A percentile compares a stretch with the other conserved stretches of the same genome.
phyloP scores from a whole-genome alignment of 2,329 filamentous ascomycete species.

The Penicillium concentricum region DNA sequence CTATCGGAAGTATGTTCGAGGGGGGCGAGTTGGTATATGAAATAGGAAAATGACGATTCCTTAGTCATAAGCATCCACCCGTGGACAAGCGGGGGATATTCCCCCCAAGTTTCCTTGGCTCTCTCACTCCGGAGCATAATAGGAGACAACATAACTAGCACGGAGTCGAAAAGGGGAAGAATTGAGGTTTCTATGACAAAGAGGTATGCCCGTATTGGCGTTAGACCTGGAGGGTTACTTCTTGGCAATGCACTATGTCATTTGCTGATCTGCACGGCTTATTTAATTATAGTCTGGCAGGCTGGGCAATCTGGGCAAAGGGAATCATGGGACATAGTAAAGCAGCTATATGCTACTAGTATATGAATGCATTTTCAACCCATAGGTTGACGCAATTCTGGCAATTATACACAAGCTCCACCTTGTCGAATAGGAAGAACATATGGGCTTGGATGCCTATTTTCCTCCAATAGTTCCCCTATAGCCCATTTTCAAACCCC shows the following conservation, averaged over 20 bases:
- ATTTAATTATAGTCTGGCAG: background rate
- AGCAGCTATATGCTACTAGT: too few species aligned
- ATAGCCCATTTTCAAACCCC: too few species aligned
- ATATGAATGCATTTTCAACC: too few species aligned
- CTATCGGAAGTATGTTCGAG: background rate
- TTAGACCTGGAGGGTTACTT: conserved; percentile 1
- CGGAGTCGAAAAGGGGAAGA: background rate
- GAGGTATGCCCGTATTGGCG: background rate
- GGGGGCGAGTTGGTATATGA: conserved; percentile 5
- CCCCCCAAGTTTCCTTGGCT: conserved; percentile 9
- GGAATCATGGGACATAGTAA: conserved; percentile 1
- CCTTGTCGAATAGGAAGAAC: background rate
- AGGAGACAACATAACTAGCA: background rate
- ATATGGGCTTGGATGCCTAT: background rate
- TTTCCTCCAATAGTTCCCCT: background rate
- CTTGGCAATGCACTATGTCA: conserved; percentile 14
- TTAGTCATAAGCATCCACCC: conserved; percentile 14
- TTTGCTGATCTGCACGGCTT: conserved; percentile 4
- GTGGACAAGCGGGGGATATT: conserved; percentile 19
- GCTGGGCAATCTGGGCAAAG: too few species aligned
- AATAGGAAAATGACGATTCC: conserved; percentile 2
- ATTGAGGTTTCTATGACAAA: conserved; percentile 10
- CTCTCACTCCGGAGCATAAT: background rate
- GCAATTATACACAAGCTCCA: background rate
- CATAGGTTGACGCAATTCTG: background rate